Evolutionary conservation across 2,329 filamentous ascomycete genomes (phyloP).

Genomic region (Neophaeococcomyces mojaviensis): DNA sequence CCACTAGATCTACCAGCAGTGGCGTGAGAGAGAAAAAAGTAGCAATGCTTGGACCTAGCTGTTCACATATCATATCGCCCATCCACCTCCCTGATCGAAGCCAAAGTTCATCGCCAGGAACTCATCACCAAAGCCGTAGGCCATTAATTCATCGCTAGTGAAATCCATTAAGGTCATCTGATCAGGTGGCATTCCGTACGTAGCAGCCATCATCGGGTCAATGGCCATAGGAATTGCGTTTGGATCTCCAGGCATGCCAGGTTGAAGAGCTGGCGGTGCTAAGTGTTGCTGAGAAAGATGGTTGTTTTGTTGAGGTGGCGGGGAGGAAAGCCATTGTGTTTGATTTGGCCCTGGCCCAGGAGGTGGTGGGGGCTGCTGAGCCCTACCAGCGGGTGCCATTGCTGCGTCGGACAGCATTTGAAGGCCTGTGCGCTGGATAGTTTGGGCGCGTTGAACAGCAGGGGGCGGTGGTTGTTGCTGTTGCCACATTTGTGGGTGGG

Average conservation of each 20-base stretch:
- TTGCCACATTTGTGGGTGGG: background rate
- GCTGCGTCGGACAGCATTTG: slow-evolving; percentile 25
- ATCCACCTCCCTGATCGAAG: slow-evolving; percentile 15
- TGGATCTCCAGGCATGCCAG: slow-evolving; percentile 4
- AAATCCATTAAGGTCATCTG: slow-evolving; percentile 20
- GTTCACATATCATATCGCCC: slow-evolving; percentile 2
- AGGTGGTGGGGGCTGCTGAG: background rate
- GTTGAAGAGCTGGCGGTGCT: background rate
- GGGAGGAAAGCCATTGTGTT: slow-evolving; percentile 5
- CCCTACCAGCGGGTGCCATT: slow-evolving; percentile 16
- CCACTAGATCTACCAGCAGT: too few relatives aligned
- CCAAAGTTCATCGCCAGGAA: slow-evolving; percentile 24
- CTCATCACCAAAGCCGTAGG: slow-evolving; percentile 23
- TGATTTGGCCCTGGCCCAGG: background rate
- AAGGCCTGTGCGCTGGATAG: slow-evolving; percentile 13
- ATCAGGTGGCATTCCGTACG: slow-evolving; percentile 16
- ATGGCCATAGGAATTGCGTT: slow-evolving; percentile 4
- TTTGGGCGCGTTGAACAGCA: too few relatives aligned
- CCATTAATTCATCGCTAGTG: slow-evolving; percentile 23
- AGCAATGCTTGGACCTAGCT: too few relatives aligned
- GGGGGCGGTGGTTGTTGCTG: slow-evolving; percentile 8
- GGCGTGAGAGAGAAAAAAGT: too few relatives aligned
- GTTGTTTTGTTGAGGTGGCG: slow-evolving; percentile 3
- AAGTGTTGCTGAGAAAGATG: background rate
- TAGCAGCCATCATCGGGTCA: slow-evolving; percentile 17